A percentile compares a stretch with the other conserved stretches of the same genome.
These are phyloP conservation scores for Cryphonectria japonica DNA, from an alignment of 2,329 filamentous ascomycete species.

Conservation along the genomic window DNA sequence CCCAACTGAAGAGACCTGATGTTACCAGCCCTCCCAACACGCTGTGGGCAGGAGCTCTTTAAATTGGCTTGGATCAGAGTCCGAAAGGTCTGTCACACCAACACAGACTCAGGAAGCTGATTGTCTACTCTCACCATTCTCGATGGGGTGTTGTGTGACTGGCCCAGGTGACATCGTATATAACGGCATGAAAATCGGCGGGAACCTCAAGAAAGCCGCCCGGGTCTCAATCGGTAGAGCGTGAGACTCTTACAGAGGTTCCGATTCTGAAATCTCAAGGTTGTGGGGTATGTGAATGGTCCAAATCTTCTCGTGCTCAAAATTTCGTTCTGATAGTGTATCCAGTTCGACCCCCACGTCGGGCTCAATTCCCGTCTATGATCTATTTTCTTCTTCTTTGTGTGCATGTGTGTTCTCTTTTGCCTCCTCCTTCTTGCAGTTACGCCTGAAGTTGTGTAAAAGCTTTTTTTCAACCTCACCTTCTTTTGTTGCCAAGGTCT, in stretches of 20 bases:
- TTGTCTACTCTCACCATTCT: background rate
- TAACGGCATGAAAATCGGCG: background rate
- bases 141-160: background rate
- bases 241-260: slow-evolving; percentile 64
- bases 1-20: background rate
- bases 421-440: background rate
- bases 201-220: slow-evolving; percentile 37
- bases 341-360: slow-evolving; percentile 35
- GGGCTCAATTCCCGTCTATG: slow-evolving; percentile 34
- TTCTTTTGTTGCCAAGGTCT: too few species aligned
- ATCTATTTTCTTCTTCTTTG: slow-evolving; percentile 15
- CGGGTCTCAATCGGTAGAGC: slow-evolving; percentile 73
- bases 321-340: slow-evolving; percentile 9
- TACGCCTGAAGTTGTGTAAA: background rate
- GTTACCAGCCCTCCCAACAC: background rate
- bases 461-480: background rate
- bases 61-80: too few species aligned
- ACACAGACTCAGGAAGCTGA: background rate
- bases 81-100: background rate
- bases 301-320: background rate
- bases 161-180: background rate
- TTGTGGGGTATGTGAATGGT: slow-evolving; percentile 5
- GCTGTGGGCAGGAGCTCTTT: background rate
- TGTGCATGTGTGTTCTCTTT: background rate
- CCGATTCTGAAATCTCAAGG: slow-evolving; percentile 14